A percentile compares a stretch with the other conserved stretches of the same genome.
Conservation (phyloP, 2,329 filamentous ascomycete genomes). For the Remersonia thermophila region DNA sequence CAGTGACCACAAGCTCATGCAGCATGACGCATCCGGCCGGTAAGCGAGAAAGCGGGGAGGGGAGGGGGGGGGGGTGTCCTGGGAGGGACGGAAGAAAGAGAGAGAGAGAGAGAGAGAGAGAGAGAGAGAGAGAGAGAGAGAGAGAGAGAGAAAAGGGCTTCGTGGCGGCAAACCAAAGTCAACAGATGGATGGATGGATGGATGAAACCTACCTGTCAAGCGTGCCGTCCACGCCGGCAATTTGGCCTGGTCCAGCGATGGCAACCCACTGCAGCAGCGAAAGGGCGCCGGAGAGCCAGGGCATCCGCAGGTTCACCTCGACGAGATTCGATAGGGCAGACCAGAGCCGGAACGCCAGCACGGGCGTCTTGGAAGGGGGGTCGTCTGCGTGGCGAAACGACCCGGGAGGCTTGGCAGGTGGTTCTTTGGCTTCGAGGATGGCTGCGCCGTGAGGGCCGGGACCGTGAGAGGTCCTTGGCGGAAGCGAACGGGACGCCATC, state of each 20-base stretch:
- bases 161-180: no score
- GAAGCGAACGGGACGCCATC: constrained; percentile 54
- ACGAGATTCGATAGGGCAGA: constrained; percentile 59
- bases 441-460: constrained; percentile 7
- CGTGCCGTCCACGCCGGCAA: constrained; percentile 63
- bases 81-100: no score
- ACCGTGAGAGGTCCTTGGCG: constrained; percentile 26
- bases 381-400: constrained; percentile 10
- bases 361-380: constrained; percentile 39
- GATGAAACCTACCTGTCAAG: constrained; percentile 71
- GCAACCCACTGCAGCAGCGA: constrained; percentile 65
- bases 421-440: background rate
- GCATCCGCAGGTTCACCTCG: constrained; percentile 71
- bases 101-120: no score
- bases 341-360: constrained; percentile 69
- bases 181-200: background rate
- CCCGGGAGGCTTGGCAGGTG: constrained; percentile 10
- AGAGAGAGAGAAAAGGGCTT: no score
- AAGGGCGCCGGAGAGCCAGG: constrained; percentile 69
- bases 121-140: no score
- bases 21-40: constrained; percentile 24
- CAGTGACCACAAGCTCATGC: constrained; percentile 36
- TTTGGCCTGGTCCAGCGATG: constrained; percentile 59
- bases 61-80: no score
- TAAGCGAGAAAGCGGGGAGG: constrained; percentile 8